Conservation (phyloP, 1,284 basidiomycete species). For the Vanrija pseudolonga region DNA sequence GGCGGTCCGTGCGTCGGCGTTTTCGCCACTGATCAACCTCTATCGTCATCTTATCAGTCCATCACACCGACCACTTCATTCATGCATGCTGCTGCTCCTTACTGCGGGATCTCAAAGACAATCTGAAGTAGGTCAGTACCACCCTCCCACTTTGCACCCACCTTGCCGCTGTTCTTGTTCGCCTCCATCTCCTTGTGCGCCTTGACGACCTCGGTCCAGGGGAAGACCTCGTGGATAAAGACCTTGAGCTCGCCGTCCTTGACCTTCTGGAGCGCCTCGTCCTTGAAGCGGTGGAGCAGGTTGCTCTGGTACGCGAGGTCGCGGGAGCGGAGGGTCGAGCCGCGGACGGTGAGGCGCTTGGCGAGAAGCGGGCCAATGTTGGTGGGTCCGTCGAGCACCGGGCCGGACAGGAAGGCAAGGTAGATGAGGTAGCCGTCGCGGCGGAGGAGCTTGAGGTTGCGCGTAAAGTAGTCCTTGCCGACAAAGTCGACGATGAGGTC, state of each 20-base stretch:
- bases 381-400: conserved; percentile 58
- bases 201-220: conserved; percentile 75
- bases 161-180: conserved; percentile 66
- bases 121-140: conserved; percentile 4
- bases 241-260: conserved; percentile 64
- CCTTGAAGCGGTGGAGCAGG: conserved; percentile 65
- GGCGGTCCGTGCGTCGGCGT: not conserved
- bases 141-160: conserved; percentile 19
- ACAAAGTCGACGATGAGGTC: conserved; percentile 77
- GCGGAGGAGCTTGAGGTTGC: conserved; percentile 73
- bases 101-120: conserved; percentile 15
- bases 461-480: conserved; percentile 68
- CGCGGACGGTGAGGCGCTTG: conserved; percentile 86
- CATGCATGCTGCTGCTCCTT: not conserved
- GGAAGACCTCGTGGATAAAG: conserved; percentile 75
- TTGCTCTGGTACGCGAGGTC: conserved; percentile 74
- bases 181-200: conserved; percentile 84
- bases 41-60: not conserved
- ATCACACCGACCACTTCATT: not conserved
- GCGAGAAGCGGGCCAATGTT: conserved; percentile 63
- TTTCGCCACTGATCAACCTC: not conserved
- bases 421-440: conserved; percentile 69
- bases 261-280: conserved; percentile 59
- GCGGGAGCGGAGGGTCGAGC: conserved; percentile 79
- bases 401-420: conserved; percentile 56